Conservation (phyloP, 805 yeast genomes). For the Yamadazyma kitorensis region DNA sequence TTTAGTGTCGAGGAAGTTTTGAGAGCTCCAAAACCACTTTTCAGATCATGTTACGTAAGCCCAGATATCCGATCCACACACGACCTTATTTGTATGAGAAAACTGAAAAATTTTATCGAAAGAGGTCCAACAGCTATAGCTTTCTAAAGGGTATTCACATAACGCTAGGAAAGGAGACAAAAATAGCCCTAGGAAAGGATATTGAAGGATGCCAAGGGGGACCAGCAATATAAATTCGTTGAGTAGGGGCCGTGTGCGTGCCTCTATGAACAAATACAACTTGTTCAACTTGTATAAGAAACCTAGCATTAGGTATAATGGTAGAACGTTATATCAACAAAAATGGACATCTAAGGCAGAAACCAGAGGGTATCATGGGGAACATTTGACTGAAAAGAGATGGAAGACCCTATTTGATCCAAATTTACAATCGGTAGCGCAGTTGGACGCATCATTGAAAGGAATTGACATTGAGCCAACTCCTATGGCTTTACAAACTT, state of each 20-base stretch:
- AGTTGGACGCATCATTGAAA: constrained; percentile 74
- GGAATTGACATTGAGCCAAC: constrained; percentile 58
- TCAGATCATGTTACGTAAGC: too few species aligned
- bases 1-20: too few species aligned
- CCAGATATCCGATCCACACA: too few species aligned
- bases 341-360: constrained; percentile 90
- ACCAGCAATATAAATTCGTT: constrained; percentile 55
- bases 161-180: too few species aligned
- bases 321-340: constrained; percentile 81
- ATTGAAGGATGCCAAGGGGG: constrained; percentile 54
- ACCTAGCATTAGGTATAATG: constrained; percentile 49
- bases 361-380: constrained; percentile 95
- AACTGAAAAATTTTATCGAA: constrained; percentile 7
- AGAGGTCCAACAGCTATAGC: too few species aligned
- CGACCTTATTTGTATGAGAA: neutral
- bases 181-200: neutral
- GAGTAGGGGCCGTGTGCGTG: constrained; percentile 71
- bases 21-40: too few species aligned
- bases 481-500: constrained; percentile 86
- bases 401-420: constrained; percentile 71
- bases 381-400: constrained; percentile 79
- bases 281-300: constrained; percentile 85
- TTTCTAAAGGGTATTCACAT: too few species aligned
- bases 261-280: constrained; percentile 90
- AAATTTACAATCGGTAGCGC: constrained; percentile 81